These are phyloP conservation scores for Ramicandelaber brevisporus DNA, from an alignment of 192 early-diverging fungal genomes.

Conservation along the genomic window DNA sequence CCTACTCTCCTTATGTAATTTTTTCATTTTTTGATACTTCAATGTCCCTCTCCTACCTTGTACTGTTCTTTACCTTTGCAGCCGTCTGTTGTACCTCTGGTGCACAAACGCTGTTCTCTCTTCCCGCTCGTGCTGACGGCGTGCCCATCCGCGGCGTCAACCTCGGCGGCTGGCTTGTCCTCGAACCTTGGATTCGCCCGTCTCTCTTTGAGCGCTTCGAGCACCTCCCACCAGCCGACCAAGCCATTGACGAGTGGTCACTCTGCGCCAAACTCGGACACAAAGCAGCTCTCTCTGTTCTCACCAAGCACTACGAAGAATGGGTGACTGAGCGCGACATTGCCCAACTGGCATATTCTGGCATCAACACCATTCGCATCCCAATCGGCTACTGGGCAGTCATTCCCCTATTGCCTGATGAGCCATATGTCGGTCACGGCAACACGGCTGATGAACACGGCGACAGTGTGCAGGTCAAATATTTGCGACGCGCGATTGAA, in stretches of 20 bases:
- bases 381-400: slow-evolving; percentile 50
- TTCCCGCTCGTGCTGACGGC: too few species aligned
- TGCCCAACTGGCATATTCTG: slow-evolving; percentile 17
- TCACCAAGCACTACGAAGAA: slow-evolving; percentile 26
- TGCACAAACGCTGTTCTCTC: too few species aligned
- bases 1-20: too few species aligned
- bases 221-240: slow-evolving; percentile 2
- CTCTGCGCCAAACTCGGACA: slow-evolving; percentile 28
- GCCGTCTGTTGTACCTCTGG: too few species aligned
- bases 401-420: slow-evolving; percentile 11
- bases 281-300: slow-evolving; percentile 13
- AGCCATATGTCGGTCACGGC: slow-evolving; percentile 43
- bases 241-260: slow-evolving; percentile 33
- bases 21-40: too few species aligned
- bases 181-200: slow-evolving; percentile 33
- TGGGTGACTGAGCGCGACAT: slow-evolving; percentile 36
- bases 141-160: slow-evolving; percentile 33
- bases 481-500: slow-evolving; percentile 21
- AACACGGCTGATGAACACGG: too few species aligned
- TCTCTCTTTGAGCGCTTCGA: slow-evolving; percentile 17
- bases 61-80: too few species aligned
- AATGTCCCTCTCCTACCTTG: too few species aligned
- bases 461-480: slow-evolving; percentile 20
- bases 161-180: slow-evolving; percentile 39
- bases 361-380: slow-evolving; percentile 40